Evolutionary conservation across 768 basidiomycete species (phyloP).

Genomic region (Lactarius trivialis): DNA sequence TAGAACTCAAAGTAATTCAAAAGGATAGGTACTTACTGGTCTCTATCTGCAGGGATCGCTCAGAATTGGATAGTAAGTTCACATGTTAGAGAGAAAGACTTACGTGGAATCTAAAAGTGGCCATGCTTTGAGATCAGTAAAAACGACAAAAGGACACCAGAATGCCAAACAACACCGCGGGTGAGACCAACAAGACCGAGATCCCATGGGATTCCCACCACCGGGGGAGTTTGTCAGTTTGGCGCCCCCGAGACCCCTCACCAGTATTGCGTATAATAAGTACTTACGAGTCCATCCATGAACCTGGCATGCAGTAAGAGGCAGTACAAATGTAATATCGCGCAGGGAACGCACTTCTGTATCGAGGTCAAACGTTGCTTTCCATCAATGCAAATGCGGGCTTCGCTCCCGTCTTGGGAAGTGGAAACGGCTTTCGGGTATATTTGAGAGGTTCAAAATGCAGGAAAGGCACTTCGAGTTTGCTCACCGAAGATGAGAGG

Average conservation of each 20-base stretch:
- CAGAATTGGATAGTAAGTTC: background rate
- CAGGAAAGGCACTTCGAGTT: background rate
- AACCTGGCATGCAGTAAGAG: conserved; percentile 31
- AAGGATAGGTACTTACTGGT: conserved; percentile 36
- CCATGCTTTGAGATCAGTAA: background rate
- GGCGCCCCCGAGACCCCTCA: background rate
- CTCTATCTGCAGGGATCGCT: conserved; percentile 31
- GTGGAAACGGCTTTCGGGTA: conserved; percentile 40
- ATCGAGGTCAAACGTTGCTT: conserved; percentile 79
- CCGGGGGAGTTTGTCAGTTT: conserved; percentile 2
- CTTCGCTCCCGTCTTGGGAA: conserved; percentile 57
- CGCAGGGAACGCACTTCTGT: conserved; percentile 40
- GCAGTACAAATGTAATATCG: background rate
- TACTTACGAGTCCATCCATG: conserved; percentile 60
- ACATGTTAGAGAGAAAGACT: conserved; percentile 22
- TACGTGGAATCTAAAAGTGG: conserved; percentile 48
- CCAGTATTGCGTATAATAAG: background rate
- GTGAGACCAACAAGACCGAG: background rate
- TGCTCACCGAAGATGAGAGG: conserved; percentile 68
- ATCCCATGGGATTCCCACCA: background rate
- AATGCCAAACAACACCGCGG: conserved; percentile 14
- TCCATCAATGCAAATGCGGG: conserved; percentile 68
- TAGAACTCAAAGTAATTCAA: background rate
- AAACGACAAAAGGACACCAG: background rate
- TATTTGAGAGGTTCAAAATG: background rate